A percentile compares a stretch with the other conserved stretches of the same genome.
Conservation (phyloP, 768 basidiomycete species). For the Rhizopogon roseolus region DNA sequence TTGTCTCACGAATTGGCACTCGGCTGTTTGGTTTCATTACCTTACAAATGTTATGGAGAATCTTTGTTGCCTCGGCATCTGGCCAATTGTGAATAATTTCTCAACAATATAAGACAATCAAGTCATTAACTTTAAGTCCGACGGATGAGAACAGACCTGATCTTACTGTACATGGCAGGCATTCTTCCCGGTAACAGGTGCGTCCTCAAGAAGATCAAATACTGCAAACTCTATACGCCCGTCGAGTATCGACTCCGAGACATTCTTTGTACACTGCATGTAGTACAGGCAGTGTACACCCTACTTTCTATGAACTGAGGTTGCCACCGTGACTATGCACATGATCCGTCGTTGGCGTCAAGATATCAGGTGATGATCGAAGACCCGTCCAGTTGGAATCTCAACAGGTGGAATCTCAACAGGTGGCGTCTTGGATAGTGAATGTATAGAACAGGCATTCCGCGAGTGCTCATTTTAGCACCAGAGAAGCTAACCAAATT, state of each 20-base stretch:
- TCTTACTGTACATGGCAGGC: conserved; percentile 25
- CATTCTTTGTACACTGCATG: too few relatives aligned
- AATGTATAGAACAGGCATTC: too few relatives aligned
- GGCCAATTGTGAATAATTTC: conserved; percentile 33
- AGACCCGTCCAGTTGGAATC: too few relatives aligned
- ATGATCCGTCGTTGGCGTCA: too few relatives aligned
- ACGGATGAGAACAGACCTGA: not conserved
- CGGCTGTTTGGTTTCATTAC: conserved; percentile 26
- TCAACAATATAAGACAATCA: conserved; percentile 10
- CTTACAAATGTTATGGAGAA: conserved; percentile 23
- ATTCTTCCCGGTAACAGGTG: conserved; percentile 12
- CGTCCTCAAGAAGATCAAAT: conserved; percentile 16
- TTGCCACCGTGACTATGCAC: too few relatives aligned
- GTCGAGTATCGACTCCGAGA: conserved; percentile 13
- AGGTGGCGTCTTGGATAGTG: too few relatives aligned
- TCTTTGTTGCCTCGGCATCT: conserved; percentile 24
- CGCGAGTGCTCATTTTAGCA: too few relatives aligned
- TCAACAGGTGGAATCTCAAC: too few relatives aligned
- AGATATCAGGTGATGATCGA: too few relatives aligned
- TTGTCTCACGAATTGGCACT: conserved; percentile 27
- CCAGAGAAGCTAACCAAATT: too few relatives aligned
- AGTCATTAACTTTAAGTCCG: not conserved
- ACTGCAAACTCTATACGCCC: conserved; percentile 11
- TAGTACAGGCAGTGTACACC: too few relatives aligned
- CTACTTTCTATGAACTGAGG: too few relatives aligned